Conservation (phyloP, 2,329 filamentous ascomycete species). For the Trichoderma hamatum region DNA sequence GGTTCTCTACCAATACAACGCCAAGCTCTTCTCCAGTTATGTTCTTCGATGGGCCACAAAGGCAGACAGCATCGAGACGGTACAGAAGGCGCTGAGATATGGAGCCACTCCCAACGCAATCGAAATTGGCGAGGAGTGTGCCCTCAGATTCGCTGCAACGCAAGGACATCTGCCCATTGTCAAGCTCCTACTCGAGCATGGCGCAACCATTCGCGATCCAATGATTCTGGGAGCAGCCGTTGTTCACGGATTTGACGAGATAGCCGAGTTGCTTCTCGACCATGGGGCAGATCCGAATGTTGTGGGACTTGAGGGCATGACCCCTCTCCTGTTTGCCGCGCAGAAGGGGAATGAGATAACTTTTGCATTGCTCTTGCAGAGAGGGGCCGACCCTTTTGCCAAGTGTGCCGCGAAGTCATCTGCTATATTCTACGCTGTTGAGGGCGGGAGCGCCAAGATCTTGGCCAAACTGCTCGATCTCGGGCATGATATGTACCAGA, state of each 20-base stretch:
- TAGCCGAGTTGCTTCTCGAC: constrained; percentile 11
- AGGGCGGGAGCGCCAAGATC: neutral
- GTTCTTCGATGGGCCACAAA: constrained; percentile 12
- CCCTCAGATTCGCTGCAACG: constrained; percentile 5
- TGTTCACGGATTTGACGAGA: neutral
- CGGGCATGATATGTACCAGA: neutral
- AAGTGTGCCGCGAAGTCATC: neutral
- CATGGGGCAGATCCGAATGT: constrained; percentile 2
- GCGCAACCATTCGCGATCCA: neutral
- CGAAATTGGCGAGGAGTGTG: neutral
- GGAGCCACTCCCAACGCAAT: constrained; percentile 3
- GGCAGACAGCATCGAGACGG: neutral
- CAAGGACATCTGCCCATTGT: neutral
- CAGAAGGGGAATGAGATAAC: neutral
- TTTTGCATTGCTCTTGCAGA: constrained; percentile 6
- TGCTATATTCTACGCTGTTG: constrained; percentile 17
- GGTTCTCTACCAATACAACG: constrained; percentile 9
- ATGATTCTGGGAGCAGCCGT: constrained; percentile 1
- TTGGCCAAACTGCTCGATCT: constrained; percentile 3
- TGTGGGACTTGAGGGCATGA: neutral
- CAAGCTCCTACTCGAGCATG: constrained; percentile 12
- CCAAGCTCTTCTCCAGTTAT: neutral
- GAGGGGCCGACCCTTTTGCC: constrained; percentile 7
- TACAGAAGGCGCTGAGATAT: neutral
- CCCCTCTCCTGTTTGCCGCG: constrained; percentile 18